Conservation (phyloP, 345 rosid species). For the Populus pruinosa region DNA sequence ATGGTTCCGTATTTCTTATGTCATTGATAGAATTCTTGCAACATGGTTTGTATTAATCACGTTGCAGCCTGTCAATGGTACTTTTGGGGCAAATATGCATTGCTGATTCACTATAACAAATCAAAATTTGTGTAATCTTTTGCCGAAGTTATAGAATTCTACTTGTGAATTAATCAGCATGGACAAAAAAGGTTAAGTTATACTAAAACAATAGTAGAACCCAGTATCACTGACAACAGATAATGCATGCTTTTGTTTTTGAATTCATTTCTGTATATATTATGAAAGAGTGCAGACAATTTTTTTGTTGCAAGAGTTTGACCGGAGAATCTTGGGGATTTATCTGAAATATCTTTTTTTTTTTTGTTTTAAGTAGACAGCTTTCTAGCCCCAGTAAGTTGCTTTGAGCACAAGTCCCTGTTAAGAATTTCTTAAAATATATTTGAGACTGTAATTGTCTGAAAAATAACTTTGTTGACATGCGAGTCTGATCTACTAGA, state of each 20-base stretch:
- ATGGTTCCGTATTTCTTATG: neutral
- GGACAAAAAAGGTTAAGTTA: neutral
- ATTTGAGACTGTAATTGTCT: neutral
- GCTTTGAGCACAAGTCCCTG: neutral
- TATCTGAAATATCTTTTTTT: neutral
- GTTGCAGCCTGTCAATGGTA: neutral
- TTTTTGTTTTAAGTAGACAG: neutral
- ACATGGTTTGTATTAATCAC: neutral
- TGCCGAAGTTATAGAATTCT: neutral
- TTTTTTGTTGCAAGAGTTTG: neutral
- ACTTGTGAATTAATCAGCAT: slow-evolving; percentile 1
- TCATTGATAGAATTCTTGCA: neutral
- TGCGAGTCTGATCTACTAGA: neutral
- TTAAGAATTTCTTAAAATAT: neutral
- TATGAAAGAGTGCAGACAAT: neutral
- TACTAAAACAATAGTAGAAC: neutral
- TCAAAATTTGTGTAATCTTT: neutral
- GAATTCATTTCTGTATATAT: neutral
- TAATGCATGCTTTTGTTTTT: neutral
- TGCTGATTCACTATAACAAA: neutral
- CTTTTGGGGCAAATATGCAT: neutral
- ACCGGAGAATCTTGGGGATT: neutral
- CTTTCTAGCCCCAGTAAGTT: neutral
- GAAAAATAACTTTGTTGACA: neutral
- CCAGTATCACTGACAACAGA: neutral